These are phyloP conservation scores for Mollisia scopiformis DNA, from an alignment of 2,329 filamentous ascomycete species.

Conservation along the genomic window DNA sequence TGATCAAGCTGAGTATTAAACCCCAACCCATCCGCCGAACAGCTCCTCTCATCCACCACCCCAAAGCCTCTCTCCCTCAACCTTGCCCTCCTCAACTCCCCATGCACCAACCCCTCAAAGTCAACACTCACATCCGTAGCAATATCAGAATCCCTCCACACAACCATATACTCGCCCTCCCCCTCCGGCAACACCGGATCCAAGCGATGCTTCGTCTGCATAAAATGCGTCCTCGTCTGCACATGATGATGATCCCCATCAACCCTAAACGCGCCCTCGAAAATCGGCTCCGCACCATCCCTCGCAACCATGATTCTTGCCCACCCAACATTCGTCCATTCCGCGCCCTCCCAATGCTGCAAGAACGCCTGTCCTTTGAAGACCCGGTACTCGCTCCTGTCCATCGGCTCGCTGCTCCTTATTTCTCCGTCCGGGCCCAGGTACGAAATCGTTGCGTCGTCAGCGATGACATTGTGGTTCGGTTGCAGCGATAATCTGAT, in stretches of 20 bases:
- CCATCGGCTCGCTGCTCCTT: constrained; percentile 66
- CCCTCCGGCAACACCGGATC: constrained; percentile 64
- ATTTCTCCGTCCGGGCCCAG: constrained; percentile 73
- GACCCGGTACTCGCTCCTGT: constrained; percentile 76
- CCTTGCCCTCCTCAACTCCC: constrained; percentile 28
- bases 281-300: constrained; percentile 79
- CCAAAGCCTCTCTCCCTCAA: constrained; percentile 17
- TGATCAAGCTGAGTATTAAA: constrained; percentile 81
- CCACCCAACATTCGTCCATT: constrained; percentile 86
- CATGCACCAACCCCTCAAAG: constrained; percentile 54
- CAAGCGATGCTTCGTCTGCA: constrained; percentile 67
- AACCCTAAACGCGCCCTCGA: constrained; percentile 87
- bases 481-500: constrained; percentile 84
- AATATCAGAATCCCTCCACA: constrained; percentile 92
- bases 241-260: constrained; percentile 85
- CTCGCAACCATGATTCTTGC: constrained; percentile 76
- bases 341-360: constrained; percentile 57
- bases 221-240: constrained; percentile 74
- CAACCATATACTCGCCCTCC: constrained; percentile 78
- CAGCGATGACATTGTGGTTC: constrained; percentile 85
- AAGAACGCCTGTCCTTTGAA: constrained; percentile 82
- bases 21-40: constrained; percentile 72
- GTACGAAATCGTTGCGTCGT: constrained; percentile 75
- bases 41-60: constrained; percentile 50
- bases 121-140: constrained; percentile 37